Conservation (phyloP, 2,329 filamentous ascomycete genomes). For the Aspergillus floridensis region DNA sequence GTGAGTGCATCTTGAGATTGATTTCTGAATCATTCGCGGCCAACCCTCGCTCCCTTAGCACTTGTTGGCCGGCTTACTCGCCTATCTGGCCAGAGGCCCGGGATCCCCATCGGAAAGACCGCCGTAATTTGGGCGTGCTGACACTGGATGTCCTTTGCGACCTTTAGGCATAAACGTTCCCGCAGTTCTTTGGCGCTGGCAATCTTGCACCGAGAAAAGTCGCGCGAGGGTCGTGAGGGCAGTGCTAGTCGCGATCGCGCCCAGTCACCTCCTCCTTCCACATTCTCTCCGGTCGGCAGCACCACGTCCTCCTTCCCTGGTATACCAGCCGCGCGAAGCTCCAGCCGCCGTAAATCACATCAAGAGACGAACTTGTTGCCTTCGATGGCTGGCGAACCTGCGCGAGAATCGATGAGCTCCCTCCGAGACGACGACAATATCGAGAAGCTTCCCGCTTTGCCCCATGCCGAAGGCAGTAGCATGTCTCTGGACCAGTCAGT, state of each 20-base stretch:
- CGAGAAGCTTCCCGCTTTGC: constrained; percentile 35
- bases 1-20: constrained; percentile 22
- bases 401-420: constrained; percentile 29
- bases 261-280: constrained; percentile 26
- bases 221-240: constrained; percentile 41
- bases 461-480: constrained; percentile 32
- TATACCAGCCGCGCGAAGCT: constrained; percentile 31
- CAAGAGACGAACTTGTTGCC: constrained; percentile 23
- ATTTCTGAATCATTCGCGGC: constrained; percentile 19
- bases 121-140: constrained; percentile 19
- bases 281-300: constrained; percentile 24
- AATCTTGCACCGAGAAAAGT: constrained; percentile 53
- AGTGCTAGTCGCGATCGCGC: constrained; percentile 22
- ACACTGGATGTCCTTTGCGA: constrained; percentile 29
- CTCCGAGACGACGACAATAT: constrained; percentile 25
- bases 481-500: constrained; percentile 86
- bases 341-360: constrained; percentile 30
- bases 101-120: not conserved
- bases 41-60: not conserved
- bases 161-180: constrained; percentile 51
- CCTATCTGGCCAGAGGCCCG: not conserved
- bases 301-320: constrained; percentile 27
- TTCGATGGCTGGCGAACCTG: constrained; percentile 22
- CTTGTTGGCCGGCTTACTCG: not conserved
- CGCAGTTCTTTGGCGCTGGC: constrained; percentile 55